Conservation (phyloP, 352 stramenopile genomes). For the Phytophthora pisi region DNA sequence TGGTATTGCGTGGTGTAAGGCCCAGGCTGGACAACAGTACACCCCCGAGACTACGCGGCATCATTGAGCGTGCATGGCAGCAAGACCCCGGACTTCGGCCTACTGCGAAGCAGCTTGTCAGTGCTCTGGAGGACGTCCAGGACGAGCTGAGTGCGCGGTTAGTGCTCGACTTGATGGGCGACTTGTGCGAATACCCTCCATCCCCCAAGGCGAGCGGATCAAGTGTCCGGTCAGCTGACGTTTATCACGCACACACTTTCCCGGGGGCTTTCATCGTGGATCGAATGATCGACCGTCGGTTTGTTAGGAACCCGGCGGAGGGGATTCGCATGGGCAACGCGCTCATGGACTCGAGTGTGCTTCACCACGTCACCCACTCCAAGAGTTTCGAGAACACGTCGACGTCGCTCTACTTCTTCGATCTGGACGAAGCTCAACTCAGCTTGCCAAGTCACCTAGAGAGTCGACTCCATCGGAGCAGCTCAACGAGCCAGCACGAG, state of each 20-base stretch:
- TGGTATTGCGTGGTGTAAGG: constrained; percentile 44
- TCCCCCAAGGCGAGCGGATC: constrained; percentile 2
- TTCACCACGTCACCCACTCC: constrained; percentile 61
- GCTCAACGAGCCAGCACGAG: constrained; percentile 23
- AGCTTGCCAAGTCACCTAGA: constrained; percentile 27
- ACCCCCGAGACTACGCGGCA: constrained; percentile 18
- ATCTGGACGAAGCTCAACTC: constrained; percentile 29
- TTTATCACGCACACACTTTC: constrained; percentile 7
- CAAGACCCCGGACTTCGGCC: constrained; percentile 35
- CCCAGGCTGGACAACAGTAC: constrained; percentile 35
- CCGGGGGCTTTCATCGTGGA: constrained; percentile 31
- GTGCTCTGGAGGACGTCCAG: constrained; percentile 35
- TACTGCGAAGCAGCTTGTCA: constrained; percentile 37
- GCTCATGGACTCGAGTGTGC: constrained; percentile 64
- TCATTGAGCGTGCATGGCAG: constrained; percentile 45
- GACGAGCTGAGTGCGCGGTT: constrained; percentile 38
- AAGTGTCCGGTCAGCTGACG: constrained; percentile 1
- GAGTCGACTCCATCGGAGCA: constrained; percentile 7
- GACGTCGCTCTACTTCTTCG: constrained; percentile 44
- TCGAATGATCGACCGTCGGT: constrained; percentile 39
- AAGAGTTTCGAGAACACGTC: constrained; percentile 47
- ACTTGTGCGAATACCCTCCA: constrained; percentile 11
- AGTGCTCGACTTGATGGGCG: constrained; percentile 27
- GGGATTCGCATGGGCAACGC: constrained; percentile 59
- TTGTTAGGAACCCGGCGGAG: constrained; percentile 42